Conservation (phyloP, 768 basidiomycete species). For the Kwoniella dendrophila region DNA sequence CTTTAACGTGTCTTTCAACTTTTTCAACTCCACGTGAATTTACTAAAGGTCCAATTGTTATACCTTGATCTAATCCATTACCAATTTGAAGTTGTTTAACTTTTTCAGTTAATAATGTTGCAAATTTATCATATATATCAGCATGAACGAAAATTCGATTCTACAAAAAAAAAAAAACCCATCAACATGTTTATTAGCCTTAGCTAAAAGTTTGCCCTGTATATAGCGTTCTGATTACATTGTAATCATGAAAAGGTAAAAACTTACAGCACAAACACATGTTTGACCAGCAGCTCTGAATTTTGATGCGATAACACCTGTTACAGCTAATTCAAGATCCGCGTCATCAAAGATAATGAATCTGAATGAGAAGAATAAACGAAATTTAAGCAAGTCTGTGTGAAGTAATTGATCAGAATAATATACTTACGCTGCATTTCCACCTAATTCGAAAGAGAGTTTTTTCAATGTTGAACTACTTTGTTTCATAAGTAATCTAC, state of each 20-base stretch:
- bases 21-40: constrained; percentile 22
- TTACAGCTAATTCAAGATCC: constrained; percentile 79
- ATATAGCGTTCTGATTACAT: background rate
- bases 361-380: constrained; percentile 56
- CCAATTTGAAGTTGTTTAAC: constrained; percentile 20
- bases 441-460: constrained; percentile 86
- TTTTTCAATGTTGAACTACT: constrained; percentile 71
- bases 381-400: background rate
- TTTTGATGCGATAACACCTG: constrained; percentile 93
- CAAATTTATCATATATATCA: constrained; percentile 70
- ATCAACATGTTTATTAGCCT: constrained; percentile 54
- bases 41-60: constrained; percentile 17
- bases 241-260: background rate
- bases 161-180: constrained; percentile 63
- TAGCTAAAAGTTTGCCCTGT: too few species aligned
- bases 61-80: constrained; percentile 16
- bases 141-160: constrained; percentile 93
- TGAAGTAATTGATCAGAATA: background rate
- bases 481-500: constrained; percentile 69
- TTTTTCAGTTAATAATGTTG: constrained; percentile 67
- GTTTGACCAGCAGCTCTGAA: constrained; percentile 53
- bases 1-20: constrained; percentile 16
- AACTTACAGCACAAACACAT: constrained; percentile 23
- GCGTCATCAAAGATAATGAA: constrained; percentile 88
- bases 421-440: constrained; percentile 61